Evolutionary conservation across 495 filamentous ascomycete genomes (phyloP).

Genomic region (Lepidopterella palustris): DNA sequence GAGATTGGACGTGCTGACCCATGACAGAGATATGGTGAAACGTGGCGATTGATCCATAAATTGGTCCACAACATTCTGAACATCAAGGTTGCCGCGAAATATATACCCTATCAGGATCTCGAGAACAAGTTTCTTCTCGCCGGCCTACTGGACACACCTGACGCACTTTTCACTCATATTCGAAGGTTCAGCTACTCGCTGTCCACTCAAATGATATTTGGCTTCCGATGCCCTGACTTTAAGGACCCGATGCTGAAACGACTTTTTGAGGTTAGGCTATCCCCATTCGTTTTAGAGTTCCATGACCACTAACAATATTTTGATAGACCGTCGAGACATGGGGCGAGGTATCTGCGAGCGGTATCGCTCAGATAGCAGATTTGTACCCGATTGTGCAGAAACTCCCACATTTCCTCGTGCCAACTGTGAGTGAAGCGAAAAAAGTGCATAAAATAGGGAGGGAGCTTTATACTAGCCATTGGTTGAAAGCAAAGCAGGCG

Average conservation of each 20-base stretch:
- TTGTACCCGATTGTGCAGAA: not conserved
- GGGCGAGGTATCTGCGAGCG: not conserved
- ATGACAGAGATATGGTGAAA: slow-evolving; percentile 33
- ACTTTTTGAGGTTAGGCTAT: slow-evolving; percentile 1
- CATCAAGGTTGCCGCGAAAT: slow-evolving; percentile 32
- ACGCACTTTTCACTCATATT: slow-evolving; percentile 45
- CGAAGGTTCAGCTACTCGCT: slow-evolving; percentile 49
- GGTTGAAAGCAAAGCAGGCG: not conserved
- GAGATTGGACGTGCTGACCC: not conserved
- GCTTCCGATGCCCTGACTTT: slow-evolving; percentile 26
- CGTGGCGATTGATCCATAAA: slow-evolving; percentile 39
- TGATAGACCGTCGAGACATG: not conserved
- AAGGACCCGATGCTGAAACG: not conserved
- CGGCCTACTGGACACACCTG: slow-evolving; percentile 37
- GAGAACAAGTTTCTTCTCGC: slow-evolving; percentile 47
- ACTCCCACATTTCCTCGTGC: not conserved
- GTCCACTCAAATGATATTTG: slow-evolving; percentile 53
- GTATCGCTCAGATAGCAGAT: not conserved
- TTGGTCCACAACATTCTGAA: slow-evolving; percentile 43
- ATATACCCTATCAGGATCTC: slow-evolving; percentile 48
- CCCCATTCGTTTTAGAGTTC: not conserved
- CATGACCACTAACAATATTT: not conserved
- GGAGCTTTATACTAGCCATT: slow-evolving; percentile 1
- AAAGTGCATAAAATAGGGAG: not conserved
- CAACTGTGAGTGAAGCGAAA: not conserved